Conservation (phyloP, 1,284 basidiomycete genomes). For the Singerocomus inundabilis region DNA sequence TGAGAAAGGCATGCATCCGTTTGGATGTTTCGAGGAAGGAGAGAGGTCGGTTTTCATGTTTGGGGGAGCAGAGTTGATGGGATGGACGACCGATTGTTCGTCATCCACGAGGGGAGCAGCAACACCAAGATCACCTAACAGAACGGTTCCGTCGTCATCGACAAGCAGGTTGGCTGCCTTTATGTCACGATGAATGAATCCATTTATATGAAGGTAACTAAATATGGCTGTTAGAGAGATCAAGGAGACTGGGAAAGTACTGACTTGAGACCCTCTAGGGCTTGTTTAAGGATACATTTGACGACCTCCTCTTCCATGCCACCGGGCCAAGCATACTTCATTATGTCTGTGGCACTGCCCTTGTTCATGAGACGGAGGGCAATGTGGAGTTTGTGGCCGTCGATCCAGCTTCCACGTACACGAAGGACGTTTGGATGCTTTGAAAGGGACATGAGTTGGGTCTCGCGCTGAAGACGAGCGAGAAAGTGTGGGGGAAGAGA, state of each 20-base stretch:
- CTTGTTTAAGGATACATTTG: slow-evolving; percentile 79
- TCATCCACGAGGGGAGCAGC: slow-evolving; percentile 75
- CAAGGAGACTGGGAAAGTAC: slow-evolving; percentile 23
- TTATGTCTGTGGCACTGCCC: slow-evolving; percentile 83
- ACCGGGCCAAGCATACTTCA: slow-evolving; percentile 80
- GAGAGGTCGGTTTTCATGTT: slow-evolving; percentile 36
- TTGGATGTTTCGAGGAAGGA: slow-evolving; percentile 14
- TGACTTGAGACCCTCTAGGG: slow-evolving; percentile 80
- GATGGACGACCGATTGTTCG: slow-evolving; percentile 29
- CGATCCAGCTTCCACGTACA: slow-evolving; percentile 86
- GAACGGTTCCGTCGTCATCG: slow-evolving; percentile 85
- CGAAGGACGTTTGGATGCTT: slow-evolving; percentile 91
- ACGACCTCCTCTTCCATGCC: slow-evolving; percentile 87
- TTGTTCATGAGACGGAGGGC: slow-evolving; percentile 88
- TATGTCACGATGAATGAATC: slow-evolving; percentile 86
- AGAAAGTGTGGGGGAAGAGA: slow-evolving; percentile 66
- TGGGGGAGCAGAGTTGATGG: slow-evolving; percentile 25
- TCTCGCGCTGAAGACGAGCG: slow-evolving; percentile 75
- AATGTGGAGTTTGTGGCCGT: slow-evolving; percentile 81
- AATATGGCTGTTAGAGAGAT: slow-evolving; percentile 2
- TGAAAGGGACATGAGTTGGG: slow-evolving; percentile 89
- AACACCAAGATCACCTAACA: slow-evolving; percentile 86
- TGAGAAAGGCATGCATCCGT: not conserved
- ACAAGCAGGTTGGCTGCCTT: slow-evolving; percentile 89
- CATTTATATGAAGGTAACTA: slow-evolving; percentile 85